Base-by-base conservation (phyloP, 1,284 basidiomycete genomes). In the Cronartium ribicola region DNA sequence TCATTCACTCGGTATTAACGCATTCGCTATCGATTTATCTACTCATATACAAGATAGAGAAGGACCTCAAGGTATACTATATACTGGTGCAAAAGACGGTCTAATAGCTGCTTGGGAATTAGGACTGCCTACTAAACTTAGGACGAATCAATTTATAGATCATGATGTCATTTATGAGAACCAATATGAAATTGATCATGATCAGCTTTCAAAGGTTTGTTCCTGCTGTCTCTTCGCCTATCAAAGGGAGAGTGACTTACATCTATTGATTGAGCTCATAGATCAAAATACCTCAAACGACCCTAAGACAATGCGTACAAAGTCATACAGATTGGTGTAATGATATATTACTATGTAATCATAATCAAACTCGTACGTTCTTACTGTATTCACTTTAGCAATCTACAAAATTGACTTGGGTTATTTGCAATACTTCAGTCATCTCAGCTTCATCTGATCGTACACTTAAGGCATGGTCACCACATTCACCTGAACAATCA, bases 371-470 rank as follows among this genome's bases (percentile, higher is more conserved):
- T 2, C 84, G 90, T 90, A 70, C 71, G 85, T 80, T 14, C 29
- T 29, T 29, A 29, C 29, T 29, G 51, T 20, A 10, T 57, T 57
- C n/a, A 22, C 29, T 57, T 20, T 29, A 29, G 1, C 29, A 29
- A 29, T 29, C 29, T n/a, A 67, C 46, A 40, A 20, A 57, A 59
- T 67, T 65, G 8, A 62, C 14, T 57, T 57, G 5, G 5, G 29
- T 57, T 10, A 3, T 20, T 29, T 20, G 51, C 14, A 8, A 57
- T n/a, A 20, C 51, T 57, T n/a, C 77, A 89, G 90, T 97, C 66
- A 86, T 97, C 60, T 94, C 95, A 61, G 95, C 91, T 0, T 98
- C 95, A 0, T 96, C 94, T 2, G 95, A 98, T 81, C 92, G 94
- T 8, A 93, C 93, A 14, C 85, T 99, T 77, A 92, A 94, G 80